Evolutionary conservation across 768 basidiomycete species (phyloP), one percentile per base, ranked within the genome.

Genomic region (Rhizopogon salebrosus): DNA sequence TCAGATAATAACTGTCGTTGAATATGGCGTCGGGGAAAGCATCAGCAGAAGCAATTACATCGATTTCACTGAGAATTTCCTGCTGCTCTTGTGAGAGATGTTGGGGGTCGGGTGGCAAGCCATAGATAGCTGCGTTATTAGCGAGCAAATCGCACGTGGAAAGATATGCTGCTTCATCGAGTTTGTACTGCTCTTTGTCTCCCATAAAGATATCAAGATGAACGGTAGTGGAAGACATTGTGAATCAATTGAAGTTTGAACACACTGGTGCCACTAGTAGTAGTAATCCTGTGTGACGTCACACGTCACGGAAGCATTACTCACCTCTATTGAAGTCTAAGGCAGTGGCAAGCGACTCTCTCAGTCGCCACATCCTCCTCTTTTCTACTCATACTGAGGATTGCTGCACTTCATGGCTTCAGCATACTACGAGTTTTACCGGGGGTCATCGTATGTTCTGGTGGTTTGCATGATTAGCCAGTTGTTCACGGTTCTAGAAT

Each of bases 391-490:
- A 26, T 51, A 41, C 37, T 38, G 54, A 24, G 45, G 48, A 51
- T 41, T 41, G n/a, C 10, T 49, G 49, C 51, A 42, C 50, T 63
- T 56, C 56, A 89, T 89, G 88, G 87, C 88, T 41, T 72, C 89
- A 22, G 87, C 87, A 37, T 94, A 92, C 75, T 94, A 93, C 68
- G 91, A 94, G 71, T 92, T 94, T 68, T 93, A 93, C 75, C 80
- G 92, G 55, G 89, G 90, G 54, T 91, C 90, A 39, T 91, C 90
- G 91, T 93, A 76, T 64, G 89, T 81, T 54, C 6, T 27, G 41
- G 24, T 22, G 36, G 11, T 38, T 48, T 7, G 40, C 35, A 41
- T 50, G 48, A 50, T 38, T 49, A 29, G 16, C 35, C 36, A 36
- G 40, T 18, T 10, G 31, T 27, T 26, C n/a, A 26, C 51, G 45